These are phyloP conservation scores for Colletotrichum navitas DNA, from an alignment of 2,329 filamentous ascomycete species.

Conservation along the genomic window DNA sequence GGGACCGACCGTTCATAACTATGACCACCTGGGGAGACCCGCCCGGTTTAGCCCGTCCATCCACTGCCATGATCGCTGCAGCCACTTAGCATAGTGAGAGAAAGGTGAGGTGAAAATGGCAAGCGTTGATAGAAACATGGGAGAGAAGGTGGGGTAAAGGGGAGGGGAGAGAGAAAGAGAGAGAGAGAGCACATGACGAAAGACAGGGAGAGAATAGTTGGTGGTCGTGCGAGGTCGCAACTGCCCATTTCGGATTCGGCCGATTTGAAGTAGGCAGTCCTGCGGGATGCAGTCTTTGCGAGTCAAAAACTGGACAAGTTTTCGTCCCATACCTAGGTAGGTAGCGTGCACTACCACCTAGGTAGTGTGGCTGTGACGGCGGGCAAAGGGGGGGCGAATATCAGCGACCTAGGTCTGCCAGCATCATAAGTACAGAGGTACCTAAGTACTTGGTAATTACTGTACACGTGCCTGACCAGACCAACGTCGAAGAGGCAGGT, in stretches of 20 bases:
- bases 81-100: background rate
- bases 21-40: conserved; percentile 21
- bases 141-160: too few species aligned
- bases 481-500: background rate
- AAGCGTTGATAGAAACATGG: conserved; percentile 2
- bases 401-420: too few species aligned
- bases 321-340: background rate
- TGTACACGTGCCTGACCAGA: too few species aligned
- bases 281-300: background rate
- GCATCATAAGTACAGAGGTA: too few species aligned
- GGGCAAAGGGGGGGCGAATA: conserved; percentile 2
- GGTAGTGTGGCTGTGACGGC: conserved; percentile 32
- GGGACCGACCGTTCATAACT: conserved; percentile 24
- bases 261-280: background rate
- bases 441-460: too few species aligned
- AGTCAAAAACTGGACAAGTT: background rate
- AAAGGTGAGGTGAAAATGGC: background rate
- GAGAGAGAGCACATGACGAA: background rate
- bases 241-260: background rate
- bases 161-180: background rate
- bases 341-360: background rate
- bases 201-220: background rate
- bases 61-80: conserved; percentile 19
- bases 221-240: background rate
- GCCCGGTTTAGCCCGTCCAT: conserved; percentile 6